Base-by-base conservation (phyloP, 192 early-diverging fungal genomes). In the Podila epicladia region DNA sequence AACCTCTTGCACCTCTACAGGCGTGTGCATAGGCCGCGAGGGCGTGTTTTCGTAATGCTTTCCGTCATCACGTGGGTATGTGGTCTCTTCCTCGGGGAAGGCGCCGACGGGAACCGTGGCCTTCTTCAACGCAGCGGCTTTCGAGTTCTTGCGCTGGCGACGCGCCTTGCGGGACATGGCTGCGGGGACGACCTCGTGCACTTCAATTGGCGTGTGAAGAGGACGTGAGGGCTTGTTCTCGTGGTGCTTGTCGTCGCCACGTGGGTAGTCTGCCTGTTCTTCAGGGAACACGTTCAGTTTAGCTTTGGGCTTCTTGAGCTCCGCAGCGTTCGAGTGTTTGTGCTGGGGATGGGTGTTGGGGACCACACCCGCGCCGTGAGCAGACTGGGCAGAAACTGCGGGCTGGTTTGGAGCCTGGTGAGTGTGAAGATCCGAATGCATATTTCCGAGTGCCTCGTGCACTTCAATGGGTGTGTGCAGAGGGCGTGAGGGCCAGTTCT, bases 241-340 rank as follows among this genome's bases (percentile, higher is more conserved):
- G 35, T 3, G 24, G 41, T 57, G 49, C 13, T 11, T 9, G 9
- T 67, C 64, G 9, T 67, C 68, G 1, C 61, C 62, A 1, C 70
- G 76, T 48, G 76, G 76, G 33, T 79, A 79, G 28, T 68, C 57
- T 0, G 65, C 37, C 55, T 79, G 38, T 22, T 79, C 76, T n/a
- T 79, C 76, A 6, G 60, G 61, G 24, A 64, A 68, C 24, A 62
- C 61, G 15, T 24, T 24, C 35, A 59, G 5, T 3, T 64, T 41
- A 5, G 50, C 13, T 11, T 58, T 79, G 22, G 70, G 76, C 9
- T 9, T 32, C 59, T 61, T 64, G 2, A 79, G 41, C 2, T 60
- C 35, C 4, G 28, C 76, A 9, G 70, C 76, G 5, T 28, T 62
- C 15, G 69, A 67, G 48, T 66, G 75, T 12, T 12, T 8, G 11